Evolutionary conservation across 768 basidiomycete genomes (phyloP), one percentile per base, ranked within the genome.

Genomic region (Fibroporia radiculosa): DNA sequence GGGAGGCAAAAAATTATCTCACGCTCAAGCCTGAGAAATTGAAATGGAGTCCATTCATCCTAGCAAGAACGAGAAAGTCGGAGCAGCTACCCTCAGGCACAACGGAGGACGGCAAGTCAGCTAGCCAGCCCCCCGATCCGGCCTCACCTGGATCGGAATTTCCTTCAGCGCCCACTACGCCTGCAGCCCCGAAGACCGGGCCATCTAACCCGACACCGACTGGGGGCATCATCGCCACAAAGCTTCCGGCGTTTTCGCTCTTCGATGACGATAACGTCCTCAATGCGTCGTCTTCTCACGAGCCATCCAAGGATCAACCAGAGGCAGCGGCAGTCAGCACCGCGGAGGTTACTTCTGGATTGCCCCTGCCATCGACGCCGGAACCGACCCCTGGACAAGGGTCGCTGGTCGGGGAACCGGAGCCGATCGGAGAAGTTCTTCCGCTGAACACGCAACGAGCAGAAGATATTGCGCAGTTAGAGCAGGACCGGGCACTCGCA

Each of bases 21-120:
- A 75, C 64, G 52, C 68, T 90, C 46, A 78, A 75, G 52, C 82
- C 92, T 1, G 91, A 95, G 57, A 80, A 80, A 61, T 72, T 98
- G 49, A 92, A 90, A 58, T 99, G 95, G 88, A 93, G 83, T 50
- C 95, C 95, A 22, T 98, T 95, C 64, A 66, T 96, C 29, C 63
- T 91, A 34, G 70, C 81, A 4, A 68, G 76, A 42, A 64, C 61
- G 33, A 62, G 60, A 44, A 60, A 63, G 52, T 44, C 56, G 11
- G 59, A 63, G 27, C 51, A 44, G 42, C 29, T 44, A 14, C 20
- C 42, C 14, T 7, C 41, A 11, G 27, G n/a, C 6, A 13, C 29
- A 10, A 29, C 27, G 3, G 41, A 18, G 12, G 28, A 7, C 11
- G 18, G 19, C 7, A 19, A n/a, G 20, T n/a, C 29, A 14, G 28